A percentile compares a stretch with the other conserved stretches of the same genome.
Evolutionary conservation across 2,329 filamentous ascomycete genomes (phyloP).

Genomic region (Aspergillus sp.): DNA sequence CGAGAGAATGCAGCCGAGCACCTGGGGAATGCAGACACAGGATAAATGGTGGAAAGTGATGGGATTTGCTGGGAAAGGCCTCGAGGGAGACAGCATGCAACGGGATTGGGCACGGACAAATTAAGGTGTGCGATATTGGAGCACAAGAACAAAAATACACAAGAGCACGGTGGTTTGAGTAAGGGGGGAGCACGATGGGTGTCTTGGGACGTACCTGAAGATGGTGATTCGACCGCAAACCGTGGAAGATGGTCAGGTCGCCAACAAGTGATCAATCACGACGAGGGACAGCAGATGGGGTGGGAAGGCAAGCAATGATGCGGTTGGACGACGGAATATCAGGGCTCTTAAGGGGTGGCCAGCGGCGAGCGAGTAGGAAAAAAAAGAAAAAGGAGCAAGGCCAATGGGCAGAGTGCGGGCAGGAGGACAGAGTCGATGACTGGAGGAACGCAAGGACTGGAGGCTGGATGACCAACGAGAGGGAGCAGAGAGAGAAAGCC

Average conservation of each 20-base stretch:
- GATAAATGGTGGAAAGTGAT: slow-evolving; percentile 12
- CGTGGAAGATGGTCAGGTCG: slow-evolving; percentile 15
- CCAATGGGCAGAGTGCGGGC: slow-evolving; percentile 24
- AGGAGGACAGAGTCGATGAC: slow-evolving; percentile 22
- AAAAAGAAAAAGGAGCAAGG: slow-evolving; percentile 20
- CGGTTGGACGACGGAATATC: slow-evolving; percentile 21
- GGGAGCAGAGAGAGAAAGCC: slow-evolving; percentile 38
- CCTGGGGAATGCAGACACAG: slow-evolving; percentile 11
- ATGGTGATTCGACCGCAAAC: slow-evolving; percentile 25
- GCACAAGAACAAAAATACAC: slow-evolving; percentile 5
- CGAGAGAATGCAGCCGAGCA: slow-evolving; percentile 12
- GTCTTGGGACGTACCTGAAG: slow-evolving; percentile 21
- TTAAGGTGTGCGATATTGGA: slow-evolving; percentile 19
- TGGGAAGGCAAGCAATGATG: slow-evolving; percentile 19
- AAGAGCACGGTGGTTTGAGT: slow-evolving; percentile 4
- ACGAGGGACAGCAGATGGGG: slow-evolving; percentile 15
- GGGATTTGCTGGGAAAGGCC: slow-evolving; percentile 13
- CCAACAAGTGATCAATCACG: slow-evolving; percentile 21
- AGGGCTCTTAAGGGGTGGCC: slow-evolving; percentile 20
- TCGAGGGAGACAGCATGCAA: slow-evolving; percentile 14
- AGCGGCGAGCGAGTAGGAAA: slow-evolving; percentile 21
- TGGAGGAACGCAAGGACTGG: slow-evolving; percentile 30
- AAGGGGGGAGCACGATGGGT: slow-evolving; percentile 12
- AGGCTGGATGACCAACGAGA: slow-evolving; percentile 42
- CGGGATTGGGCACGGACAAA: slow-evolving; percentile 19